A percentile compares a stretch with the other conserved stretches of the same genome.
Evolutionary conservation across 1,284 basidiomycete species (phyloP).

Genomic region (Trametes pubescens): DNA sequence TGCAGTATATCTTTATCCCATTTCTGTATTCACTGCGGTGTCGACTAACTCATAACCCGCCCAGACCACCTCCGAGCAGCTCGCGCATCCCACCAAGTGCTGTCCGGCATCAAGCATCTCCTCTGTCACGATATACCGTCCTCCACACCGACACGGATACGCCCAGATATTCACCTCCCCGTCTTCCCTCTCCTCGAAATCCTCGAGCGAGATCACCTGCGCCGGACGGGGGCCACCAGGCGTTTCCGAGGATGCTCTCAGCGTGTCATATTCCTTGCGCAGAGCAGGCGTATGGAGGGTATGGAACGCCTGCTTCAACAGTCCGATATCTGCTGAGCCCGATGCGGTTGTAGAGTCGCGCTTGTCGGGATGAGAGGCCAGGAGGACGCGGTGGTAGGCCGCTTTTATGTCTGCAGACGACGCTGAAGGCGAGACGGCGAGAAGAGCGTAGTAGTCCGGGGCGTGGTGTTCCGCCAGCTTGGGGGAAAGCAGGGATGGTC

Average conservation of each 20-base stretch:
- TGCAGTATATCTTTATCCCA: background rate
- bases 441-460: slow-evolving; percentile 45
- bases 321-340: slow-evolving; percentile 53
- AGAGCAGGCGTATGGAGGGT: slow-evolving; percentile 57
- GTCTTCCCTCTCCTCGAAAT: slow-evolving; percentile 55
- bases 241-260: slow-evolving; percentile 19
- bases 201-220: slow-evolving; percentile 78
- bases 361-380: slow-evolving; percentile 78
- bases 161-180: slow-evolving; percentile 50
- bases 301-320: slow-evolving; percentile 68
- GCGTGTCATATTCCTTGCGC: slow-evolving; percentile 59
- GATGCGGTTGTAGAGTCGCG: slow-evolving; percentile 24
- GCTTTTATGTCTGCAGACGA: slow-evolving; percentile 61
- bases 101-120: slow-evolving; percentile 67
- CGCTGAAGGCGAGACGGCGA: slow-evolving; percentile 44
- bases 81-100: slow-evolving; percentile 73
- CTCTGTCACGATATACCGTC: slow-evolving; percentile 62
- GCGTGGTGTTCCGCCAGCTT: slow-evolving; percentile 27
- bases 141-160: slow-evolving; percentile 76
- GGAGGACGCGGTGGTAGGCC: slow-evolving; percentile 73
- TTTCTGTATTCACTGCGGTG: slow-evolving; percentile 34
- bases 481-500: slow-evolving; percentile 14
- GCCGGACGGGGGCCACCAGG: slow-evolving; percentile 66
- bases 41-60: slow-evolving; percentile 73
- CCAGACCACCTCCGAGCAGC: slow-evolving; percentile 82